Base-by-base conservation (phyloP, 495 filamentous ascomycete genomes). In the Aspergillus cavernicola region DNA sequence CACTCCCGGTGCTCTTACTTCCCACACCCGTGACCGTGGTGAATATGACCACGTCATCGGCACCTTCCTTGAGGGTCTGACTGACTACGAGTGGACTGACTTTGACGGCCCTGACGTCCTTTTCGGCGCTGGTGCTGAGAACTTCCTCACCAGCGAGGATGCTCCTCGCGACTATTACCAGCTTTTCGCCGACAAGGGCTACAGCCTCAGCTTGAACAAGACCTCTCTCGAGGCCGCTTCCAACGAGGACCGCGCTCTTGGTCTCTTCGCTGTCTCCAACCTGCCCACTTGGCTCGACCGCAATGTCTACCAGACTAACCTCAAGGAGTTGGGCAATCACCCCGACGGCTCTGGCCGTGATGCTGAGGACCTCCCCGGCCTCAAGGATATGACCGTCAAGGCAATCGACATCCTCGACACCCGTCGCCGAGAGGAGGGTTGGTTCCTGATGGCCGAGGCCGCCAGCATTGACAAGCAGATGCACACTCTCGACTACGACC, bases 381-480 rank as follows among this genome's bases (percentile, higher is more conserved):
- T 88, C 15, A 87, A 86, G 64, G 84, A 90, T n/a, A 90, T 89
- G 86, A 89, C 86, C 0, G 71, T 88, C 33, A 90, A 90, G 68
- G 85, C 86, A 0, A 77, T 90, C 46, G 86, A 90, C 43, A 80
- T 89, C 20, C 75, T 89, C 23, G 65, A 83, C 58, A 66, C 69
- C 12, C 85, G 86, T 15, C 75, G 79, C 47, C 71, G 70, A n/a
- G 72, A 82, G 38, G 75, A 86, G 29, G 86, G 86, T 6, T 90
- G 81, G 74, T 87, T 89, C 75, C 71, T 90, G 58, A 89, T 90
- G 86, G 77, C 79, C 3, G 86, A 90, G 69, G 86, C 83, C 8
- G 86, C 86, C 12, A 87, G 83, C 18, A 86, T 90, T 64, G 86
- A 90, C 73, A 90, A 90, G 77, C 82, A 85, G 70, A 90, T 90